Evolutionary conservation across 768 basidiomycete genomes (phyloP).

Genomic region (Peribolospora kevripleyi): DNA sequence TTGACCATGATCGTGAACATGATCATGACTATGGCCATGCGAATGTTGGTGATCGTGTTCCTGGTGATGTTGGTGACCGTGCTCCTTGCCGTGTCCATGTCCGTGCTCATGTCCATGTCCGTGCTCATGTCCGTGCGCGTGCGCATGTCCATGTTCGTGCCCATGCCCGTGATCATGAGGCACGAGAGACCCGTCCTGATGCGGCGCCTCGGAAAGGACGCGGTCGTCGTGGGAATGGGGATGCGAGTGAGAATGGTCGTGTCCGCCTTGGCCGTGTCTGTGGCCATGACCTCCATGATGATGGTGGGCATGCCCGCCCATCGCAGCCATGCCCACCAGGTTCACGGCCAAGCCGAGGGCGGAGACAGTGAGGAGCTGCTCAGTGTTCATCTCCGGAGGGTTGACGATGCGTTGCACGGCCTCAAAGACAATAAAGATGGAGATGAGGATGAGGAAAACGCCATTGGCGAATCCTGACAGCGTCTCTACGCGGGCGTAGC

Average conservation of each 20-base stretch:
- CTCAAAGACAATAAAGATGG: conserved; percentile 94
- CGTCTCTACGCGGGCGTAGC: conserved; percentile 88
- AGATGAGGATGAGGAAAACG: conserved; percentile 75
- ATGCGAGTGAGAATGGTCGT: conserved; percentile 4
- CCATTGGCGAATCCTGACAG: conserved; percentile 96
- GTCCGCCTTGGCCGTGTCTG: conserved; percentile 2
- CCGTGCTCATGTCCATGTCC: conserved; percentile 4
- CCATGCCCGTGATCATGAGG: conserved; percentile 17
- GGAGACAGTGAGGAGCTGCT: conserved; percentile 69
- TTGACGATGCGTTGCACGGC: conserved; percentile 64
- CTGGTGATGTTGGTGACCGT: conserved; percentile 11
- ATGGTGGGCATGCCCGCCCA: conserved; percentile 37
- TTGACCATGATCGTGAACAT: conserved; percentile 17
- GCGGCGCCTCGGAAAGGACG: background rate
- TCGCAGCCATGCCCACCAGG: conserved; percentile 94
- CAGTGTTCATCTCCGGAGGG: conserved; percentile 89
- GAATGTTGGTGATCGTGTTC: conserved; percentile 8
- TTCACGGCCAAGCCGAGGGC: conserved; percentile 76
- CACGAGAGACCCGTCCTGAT: conserved; percentile 1
- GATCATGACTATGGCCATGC: conserved; percentile 13
- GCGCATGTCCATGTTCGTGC: conserved; percentile 9
- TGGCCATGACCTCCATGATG: conserved; percentile 12
- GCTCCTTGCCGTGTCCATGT: conserved; percentile 23
- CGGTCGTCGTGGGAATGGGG: conserved; percentile 9
- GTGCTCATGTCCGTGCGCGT: conserved; percentile 10